A percentile compares a stretch with the other conserved stretches of the same genome.
Evolutionary conservation across 441 rosid species (phyloP).

Genomic region (Croton laevigatus): DNA sequence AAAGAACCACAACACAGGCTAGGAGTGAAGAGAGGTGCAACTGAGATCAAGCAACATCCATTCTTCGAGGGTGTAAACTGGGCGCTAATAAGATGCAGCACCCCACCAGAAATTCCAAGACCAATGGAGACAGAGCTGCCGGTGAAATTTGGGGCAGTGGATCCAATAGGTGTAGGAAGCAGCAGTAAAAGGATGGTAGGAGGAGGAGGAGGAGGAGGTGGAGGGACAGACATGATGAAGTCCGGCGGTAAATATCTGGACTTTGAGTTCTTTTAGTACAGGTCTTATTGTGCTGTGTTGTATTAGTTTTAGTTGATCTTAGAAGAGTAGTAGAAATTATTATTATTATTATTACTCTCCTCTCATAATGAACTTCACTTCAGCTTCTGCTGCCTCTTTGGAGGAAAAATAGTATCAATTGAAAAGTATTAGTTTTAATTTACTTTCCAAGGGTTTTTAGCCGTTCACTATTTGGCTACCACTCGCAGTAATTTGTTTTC

Average conservation of each 20-base stretch:
- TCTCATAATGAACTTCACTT: constrained; percentile 24
- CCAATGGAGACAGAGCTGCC: constrained; percentile 70
- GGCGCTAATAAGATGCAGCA: constrained; percentile 95
- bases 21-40: constrained; percentile 94
- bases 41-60: constrained; percentile 97
- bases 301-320: constrained; percentile 28
- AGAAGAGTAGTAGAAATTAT: neutral
- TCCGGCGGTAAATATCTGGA: constrained; percentile 92
- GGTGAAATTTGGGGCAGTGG: constrained; percentile 56
- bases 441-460: no score
- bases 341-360: constrained; percentile 6
- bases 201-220: no score
- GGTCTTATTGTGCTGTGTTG: constrained; percentile 26
- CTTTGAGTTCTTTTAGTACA: constrained; percentile 85
- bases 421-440: constrained; percentile 24
- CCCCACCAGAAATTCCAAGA: constrained; percentile 95
- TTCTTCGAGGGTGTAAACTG: constrained; percentile 95
- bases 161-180: constrained; percentile 70
- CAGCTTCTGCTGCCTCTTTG: constrained; percentile 16
- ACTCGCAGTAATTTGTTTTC: no score
- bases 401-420: constrained; percentile 18
- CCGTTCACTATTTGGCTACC: no score
- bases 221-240: constrained; percentile 49
- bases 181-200: constrained; percentile 60
- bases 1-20: constrained; percentile 92